phyloP scores from a whole-genome alignment of 257 asterid species.

The Eustoma russellianum region DNA sequence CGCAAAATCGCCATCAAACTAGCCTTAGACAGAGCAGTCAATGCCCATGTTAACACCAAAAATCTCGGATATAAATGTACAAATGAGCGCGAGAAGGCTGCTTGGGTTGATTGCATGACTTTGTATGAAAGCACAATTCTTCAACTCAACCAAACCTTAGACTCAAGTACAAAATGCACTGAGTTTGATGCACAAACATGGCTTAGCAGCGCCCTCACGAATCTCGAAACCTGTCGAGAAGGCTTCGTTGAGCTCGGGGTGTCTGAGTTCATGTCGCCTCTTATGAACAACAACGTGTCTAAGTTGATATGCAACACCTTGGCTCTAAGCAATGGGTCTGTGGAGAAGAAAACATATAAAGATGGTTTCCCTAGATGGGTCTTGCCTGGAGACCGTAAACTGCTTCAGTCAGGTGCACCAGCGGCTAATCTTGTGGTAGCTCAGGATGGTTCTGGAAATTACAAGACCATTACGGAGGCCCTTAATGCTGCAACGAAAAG shows the following conservation, averaged over 20 bases:
- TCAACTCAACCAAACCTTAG: slow-evolving; percentile 51
- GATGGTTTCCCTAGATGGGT: slow-evolving; percentile 29
- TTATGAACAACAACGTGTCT: slow-evolving; percentile 46
- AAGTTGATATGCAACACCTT: slow-evolving; percentile 51
- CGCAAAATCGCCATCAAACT: slow-evolving; percentile 32
- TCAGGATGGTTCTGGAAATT: slow-evolving; percentile 40
- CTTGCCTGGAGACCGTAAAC: slow-evolving; percentile 12
- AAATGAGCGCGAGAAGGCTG: slow-evolving; percentile 42
- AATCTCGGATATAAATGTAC: slow-evolving; percentile 37
- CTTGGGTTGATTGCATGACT: slow-evolving; percentile 64
- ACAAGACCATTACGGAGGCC: slow-evolving; percentile 27
- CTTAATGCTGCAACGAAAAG: slow-evolving; percentile 22
- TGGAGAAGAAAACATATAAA: slow-evolving; percentile 8
- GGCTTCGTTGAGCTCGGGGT: slow-evolving; percentile 60
- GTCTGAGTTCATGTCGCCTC: slow-evolving; percentile 29
- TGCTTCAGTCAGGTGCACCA: slow-evolving; percentile 13
- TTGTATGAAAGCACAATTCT: slow-evolving; percentile 36
- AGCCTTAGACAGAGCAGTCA: slow-evolving; percentile 40
- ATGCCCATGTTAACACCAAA: slow-evolving; percentile 30
- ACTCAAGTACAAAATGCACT: slow-evolving; percentile 31
- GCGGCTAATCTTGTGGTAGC: slow-evolving; percentile 30
- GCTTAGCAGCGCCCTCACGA: slow-evolving; percentile 69
- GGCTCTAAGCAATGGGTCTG: slow-evolving; percentile 31
- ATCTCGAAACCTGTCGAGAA: slow-evolving; percentile 53
- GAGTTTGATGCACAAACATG: slow-evolving; percentile 61